Evolutionary conservation across 805 yeast genomes (phyloP).

Genomic region (Candida easanensis): DNA sequence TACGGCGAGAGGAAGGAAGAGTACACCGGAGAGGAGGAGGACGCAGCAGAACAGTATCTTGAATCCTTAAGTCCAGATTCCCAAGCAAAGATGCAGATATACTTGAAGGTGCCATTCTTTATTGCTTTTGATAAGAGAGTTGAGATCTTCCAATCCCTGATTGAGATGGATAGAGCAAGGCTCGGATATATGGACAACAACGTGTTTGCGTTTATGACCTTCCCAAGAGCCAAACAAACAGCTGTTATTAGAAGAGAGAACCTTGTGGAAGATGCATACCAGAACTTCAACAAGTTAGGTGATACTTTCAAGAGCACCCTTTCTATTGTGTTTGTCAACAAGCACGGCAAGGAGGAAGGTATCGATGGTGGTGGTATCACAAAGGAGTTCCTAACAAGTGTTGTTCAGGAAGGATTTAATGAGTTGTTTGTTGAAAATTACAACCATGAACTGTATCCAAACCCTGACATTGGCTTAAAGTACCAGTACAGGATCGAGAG

Average conservation of each 20-base stretch:
- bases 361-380: conserved; percentile 97
- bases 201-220: neutral
- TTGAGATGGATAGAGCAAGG: conserved; percentile 48
- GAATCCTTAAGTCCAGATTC: conserved; percentile 13
- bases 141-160: conserved; percentile 61
- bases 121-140: conserved; percentile 76
- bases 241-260: conserved; percentile 68
- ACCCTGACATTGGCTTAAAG: conserved; percentile 47
- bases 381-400: conserved; percentile 79
- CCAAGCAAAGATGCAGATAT: conserved; percentile 43
- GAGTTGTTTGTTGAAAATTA: conserved; percentile 42
- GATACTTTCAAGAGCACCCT: conserved; percentile 55
- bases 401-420: conserved; percentile 64
- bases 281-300: conserved; percentile 53
- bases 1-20: conserved; percentile 39
- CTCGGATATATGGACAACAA: conserved; percentile 14
- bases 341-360: conserved; percentile 81
- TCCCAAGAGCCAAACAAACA: conserved; percentile 11
- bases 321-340: conserved; percentile 64
- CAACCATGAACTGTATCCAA: conserved; percentile 71
- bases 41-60: conserved; percentile 16
- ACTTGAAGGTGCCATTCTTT: conserved; percentile 72
- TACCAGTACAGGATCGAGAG: conserved; percentile 32
- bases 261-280: conserved; percentile 73
- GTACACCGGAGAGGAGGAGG: conserved; percentile 24